Base-by-base conservation (phyloP, 2,329 filamentous ascomycete species). In the Xylariales sp. region DNA sequence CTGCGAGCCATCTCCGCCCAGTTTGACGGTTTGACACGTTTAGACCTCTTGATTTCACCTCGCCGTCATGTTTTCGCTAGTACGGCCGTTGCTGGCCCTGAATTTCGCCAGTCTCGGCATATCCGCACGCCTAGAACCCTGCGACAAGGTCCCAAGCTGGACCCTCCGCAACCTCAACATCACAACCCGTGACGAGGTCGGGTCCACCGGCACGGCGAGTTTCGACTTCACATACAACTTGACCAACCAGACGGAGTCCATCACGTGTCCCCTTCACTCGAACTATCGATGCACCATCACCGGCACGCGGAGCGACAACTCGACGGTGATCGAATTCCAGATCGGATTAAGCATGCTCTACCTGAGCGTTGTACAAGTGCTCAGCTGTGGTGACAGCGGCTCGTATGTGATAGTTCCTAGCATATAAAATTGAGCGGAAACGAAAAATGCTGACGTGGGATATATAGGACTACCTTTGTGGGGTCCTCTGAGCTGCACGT, bases 301-400 rank as follows among this genome's bases (percentile, higher is more conserved):
- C 58, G 67, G 67, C 54, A 69, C 67, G 41, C 23, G 62, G 62
- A 66, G n/a, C 49, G 67, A 69, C 28, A 63, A 66, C 34, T 69
- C 67, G 58, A 69, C 67, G 3, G 52, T 66, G 8, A 69, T 69
- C 58, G 67, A 69, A 12, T 34, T 69, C 52, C 67, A 69, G 54
- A 12, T 69, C 23, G 67, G 67, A 16, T 23, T 69, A 32, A 54
- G 63, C 7, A 60, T 12, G 12, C 52, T 69, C 10, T 69, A 69
- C 16, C 6, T 56, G 58, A 69, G 56, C 34, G 67, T 69, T 4
- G 4, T 66, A 6, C 46, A 69, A 56, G 58, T 50, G 8, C 52
- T 69, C 12, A 23, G 39, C 28, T 69, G 67, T 48, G 67, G 62
- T 9, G 66, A 65, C 28, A 49, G 12, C 49, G 62, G 66, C 57